Base-by-base conservation (phyloP, 257 asterid species). In the Galeopsis tetrahit region DNA sequence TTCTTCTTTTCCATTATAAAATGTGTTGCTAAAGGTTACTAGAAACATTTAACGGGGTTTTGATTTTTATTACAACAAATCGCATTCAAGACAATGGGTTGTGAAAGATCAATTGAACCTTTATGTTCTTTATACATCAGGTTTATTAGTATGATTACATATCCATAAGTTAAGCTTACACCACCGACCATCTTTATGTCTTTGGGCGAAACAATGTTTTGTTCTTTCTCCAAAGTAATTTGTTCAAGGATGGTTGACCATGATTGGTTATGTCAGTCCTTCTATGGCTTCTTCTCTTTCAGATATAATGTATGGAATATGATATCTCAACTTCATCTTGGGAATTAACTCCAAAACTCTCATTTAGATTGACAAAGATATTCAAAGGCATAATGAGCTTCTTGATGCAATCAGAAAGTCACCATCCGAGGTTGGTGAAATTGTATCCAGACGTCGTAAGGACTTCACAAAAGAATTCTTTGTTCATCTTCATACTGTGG, bases 401-500 rank as follows among this genome's bases (percentile, higher is more conserved):
- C 89, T 95, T 73, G 75, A 79, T 78, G 81, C 80, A 44, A 69
- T 95, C 79, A 81, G 85, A 63, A 83, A 73, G 52, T 83, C 98
- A 28, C 88, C 90, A 7, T 78, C 94, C 33, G 86, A 83, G 79
- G 81, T 87, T 68, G 88, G 81, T 76, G 97, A 92, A 44, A 86
- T 92, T 75, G 94, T 92, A 65, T 72, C 96, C 42, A 84, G 85
- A 81, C 96, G 96, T 55, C 98, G 98, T 46, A 95, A 95, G 78
- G 97, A 92, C 83, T 95, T 95, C 85, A 95, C 99, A 0, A 84
- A 88, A 70, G 98, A 95, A 73, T 95, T 95, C 77, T 95, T 95
- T 71, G 86, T 73, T 67, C 98, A 92, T 82, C 82, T 95, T 73
- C 86, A 85, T 66, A 83, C 89, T 9, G 91, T 95, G 64, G 96